These are phyloP conservation scores for Elsinoe arachidis DNA, from an alignment of 2,329 filamentous ascomycete species.

Conservation along the genomic window DNA sequence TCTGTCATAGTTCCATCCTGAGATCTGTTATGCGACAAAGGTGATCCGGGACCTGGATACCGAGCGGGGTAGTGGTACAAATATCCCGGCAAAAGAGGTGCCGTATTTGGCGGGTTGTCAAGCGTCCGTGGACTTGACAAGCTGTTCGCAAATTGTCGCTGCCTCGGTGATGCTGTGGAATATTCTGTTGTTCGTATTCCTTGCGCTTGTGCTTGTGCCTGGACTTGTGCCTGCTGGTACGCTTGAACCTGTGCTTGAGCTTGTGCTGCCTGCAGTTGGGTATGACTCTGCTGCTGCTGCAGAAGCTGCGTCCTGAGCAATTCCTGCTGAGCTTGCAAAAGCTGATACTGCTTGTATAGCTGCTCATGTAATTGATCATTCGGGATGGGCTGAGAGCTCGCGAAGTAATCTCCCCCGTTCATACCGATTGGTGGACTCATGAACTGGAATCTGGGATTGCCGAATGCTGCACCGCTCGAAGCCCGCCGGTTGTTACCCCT, in stretches of 20 bases:
- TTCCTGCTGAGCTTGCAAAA: constrained; percentile 29
- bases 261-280: constrained; percentile 18
- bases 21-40: constrained; percentile 29
- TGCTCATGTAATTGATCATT: constrained; percentile 40
- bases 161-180: constrained; percentile 33
- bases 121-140: constrained; percentile 23
- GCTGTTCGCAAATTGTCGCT: constrained; percentile 24
- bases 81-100: constrained; percentile 33
- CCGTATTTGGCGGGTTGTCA: constrained; percentile 27
- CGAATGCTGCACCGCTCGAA: constrained; percentile 47
- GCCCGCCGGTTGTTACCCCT: constrained; percentile 46
- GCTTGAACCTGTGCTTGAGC: constrained; percentile 26
- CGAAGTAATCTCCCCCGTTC: constrained; percentile 36
- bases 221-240: constrained; percentile 22
- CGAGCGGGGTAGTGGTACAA: constrained; percentile 40
- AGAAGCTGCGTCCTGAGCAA: constrained; percentile 34
- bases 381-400: constrained; percentile 17
- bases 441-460: constrained; percentile 31
- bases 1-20: constrained; percentile 40
- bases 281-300: constrained; percentile 34
- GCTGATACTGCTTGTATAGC: constrained; percentile 39
- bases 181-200: constrained; percentile 22
- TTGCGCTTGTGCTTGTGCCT: constrained; percentile 29
- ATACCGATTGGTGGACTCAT: constrained; percentile 36
- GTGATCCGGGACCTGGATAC: constrained; percentile 31